Conservation (phyloP, 352 stramenopile species). For the Globisporangium heterothallicum region DNA sequence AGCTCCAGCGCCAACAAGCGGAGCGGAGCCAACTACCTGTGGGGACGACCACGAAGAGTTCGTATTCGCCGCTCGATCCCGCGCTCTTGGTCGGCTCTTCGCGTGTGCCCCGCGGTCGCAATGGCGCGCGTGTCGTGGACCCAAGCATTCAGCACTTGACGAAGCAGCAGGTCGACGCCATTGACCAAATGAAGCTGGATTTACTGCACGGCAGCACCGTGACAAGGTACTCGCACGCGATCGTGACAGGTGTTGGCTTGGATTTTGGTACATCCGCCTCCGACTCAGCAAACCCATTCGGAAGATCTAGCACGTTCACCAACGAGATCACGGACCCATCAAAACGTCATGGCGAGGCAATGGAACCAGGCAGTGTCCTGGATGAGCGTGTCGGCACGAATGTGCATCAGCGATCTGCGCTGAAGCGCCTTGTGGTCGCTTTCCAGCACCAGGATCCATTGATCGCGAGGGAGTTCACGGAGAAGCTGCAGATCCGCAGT, state of each 20-base stretch:
- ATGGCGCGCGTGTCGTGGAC: slow-evolving; percentile 46
- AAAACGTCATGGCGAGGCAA: slow-evolving; percentile 68
- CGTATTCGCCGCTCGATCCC: slow-evolving; percentile 30
- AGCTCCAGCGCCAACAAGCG: slow-evolving; percentile 20
- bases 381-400: slow-evolving; percentile 53
- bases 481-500: slow-evolving; percentile 5
- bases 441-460: slow-evolving; percentile 18
- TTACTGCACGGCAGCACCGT: slow-evolving; percentile 33
- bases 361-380: slow-evolving; percentile 38
- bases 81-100: slow-evolving; percentile 22
- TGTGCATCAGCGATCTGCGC: slow-evolving; percentile 52
- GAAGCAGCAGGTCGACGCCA: slow-evolving; percentile 59
- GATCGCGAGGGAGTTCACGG: slow-evolving; percentile 1
- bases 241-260: slow-evolving; percentile 48
- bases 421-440: slow-evolving; percentile 33
- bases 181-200: slow-evolving; percentile 67
- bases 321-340: slow-evolving; percentile 61
- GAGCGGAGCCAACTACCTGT: slow-evolving; percentile 16
- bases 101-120: slow-evolving; percentile 47
- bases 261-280: slow-evolving; percentile 48
- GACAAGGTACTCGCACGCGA: slow-evolving; percentile 66
- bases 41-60: slow-evolving; percentile 28
- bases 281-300: slow-evolving; percentile 56
- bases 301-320: slow-evolving; percentile 60
- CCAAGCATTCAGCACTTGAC: slow-evolving; percentile 51